These are phyloP conservation scores for Pestalotiopsis sp. DNA, from an alignment of 2,329 filamentous ascomycete genomes.

Conservation along the genomic window DNA sequence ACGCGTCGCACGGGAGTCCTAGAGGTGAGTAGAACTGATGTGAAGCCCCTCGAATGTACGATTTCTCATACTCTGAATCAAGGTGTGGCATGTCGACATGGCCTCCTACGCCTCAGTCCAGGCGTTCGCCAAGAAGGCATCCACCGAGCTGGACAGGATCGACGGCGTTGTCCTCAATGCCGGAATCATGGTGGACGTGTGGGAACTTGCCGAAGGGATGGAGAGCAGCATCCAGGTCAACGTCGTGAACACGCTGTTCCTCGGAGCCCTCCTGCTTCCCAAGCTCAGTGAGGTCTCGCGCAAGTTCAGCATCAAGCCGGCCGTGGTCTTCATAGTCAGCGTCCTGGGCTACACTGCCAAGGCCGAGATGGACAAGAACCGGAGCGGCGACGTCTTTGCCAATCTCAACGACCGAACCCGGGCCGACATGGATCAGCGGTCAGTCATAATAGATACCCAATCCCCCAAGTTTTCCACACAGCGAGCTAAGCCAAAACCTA, in stretches of 20 bases:
- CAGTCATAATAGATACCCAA: neutral
- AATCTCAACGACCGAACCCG: constrained; percentile 11
- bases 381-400: constrained; percentile 2
- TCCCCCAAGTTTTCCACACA: neutral
- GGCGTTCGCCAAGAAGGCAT: constrained; percentile 9
- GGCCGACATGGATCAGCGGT: constrained; percentile 12
- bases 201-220: neutral
- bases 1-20: constrained; percentile 10
- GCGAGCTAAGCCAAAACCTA: neutral
- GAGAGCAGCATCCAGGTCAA: constrained; percentile 2
- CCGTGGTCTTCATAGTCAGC: constrained; percentile 13
- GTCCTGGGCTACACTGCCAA: constrained; percentile 13
- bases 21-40: neutral
- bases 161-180: constrained; percentile 10
- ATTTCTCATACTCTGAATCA: neutral
- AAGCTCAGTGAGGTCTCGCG: neutral
- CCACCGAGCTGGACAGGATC: constrained; percentile 9
- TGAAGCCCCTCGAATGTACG: neutral
- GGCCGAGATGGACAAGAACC: constrained; percentile 14
- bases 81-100: constrained; percentile 13
- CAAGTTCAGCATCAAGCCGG: constrained; percentile 3
- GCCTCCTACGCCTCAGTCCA: constrained; percentile 4
- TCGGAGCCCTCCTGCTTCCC: constrained; percentile 3
- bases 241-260: constrained; percentile 5
- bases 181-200: neutral